These are phyloP conservation scores for Pseudozyma pruni DNA, from an alignment of 1,284 basidiomycete species.

Conservation along the genomic window DNA sequence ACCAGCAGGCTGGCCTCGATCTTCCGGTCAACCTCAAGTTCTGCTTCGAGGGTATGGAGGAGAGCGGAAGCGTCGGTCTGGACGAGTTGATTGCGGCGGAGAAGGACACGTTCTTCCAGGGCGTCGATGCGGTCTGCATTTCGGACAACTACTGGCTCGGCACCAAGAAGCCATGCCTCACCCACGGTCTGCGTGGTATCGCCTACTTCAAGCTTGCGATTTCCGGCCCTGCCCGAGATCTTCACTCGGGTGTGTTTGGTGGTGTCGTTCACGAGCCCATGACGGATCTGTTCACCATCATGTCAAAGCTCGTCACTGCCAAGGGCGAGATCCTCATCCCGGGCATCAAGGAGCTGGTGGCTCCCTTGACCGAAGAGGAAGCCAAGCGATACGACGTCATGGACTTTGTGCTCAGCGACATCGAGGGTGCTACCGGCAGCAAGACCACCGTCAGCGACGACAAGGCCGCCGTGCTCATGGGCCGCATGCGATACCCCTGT, in stretches of 20 bases:
- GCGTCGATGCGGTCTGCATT: slow-evolving; percentile 94
- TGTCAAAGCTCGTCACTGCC: slow-evolving; percentile 82
- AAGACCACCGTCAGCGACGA: slow-evolving; percentile 81
- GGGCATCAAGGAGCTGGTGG: slow-evolving; percentile 89
- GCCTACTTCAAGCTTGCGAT: slow-evolving; percentile 88
- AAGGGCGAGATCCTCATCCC: slow-evolving; percentile 88
- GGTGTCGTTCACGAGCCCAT: slow-evolving; percentile 71
- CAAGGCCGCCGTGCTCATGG: slow-evolving; percentile 88
- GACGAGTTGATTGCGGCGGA: slow-evolving; percentile 88
- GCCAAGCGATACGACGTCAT: slow-evolving; percentile 71
- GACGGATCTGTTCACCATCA: slow-evolving; percentile 74
- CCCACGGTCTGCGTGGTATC: slow-evolving; percentile 76
- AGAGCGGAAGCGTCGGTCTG: slow-evolving; percentile 90
- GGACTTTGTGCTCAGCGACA: slow-evolving; percentile 73
- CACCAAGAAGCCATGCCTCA: slow-evolving; percentile 68
- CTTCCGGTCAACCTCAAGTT: slow-evolving; percentile 93
- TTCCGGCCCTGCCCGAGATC: slow-evolving; percentile 84
- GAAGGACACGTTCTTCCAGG: slow-evolving; percentile 84
- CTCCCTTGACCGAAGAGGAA: slow-evolving; percentile 81
- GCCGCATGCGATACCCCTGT: slow-evolving; percentile 78
- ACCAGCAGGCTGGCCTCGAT: slow-evolving; percentile 76
- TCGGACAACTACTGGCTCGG: slow-evolving; percentile 70
- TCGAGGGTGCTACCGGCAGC: slow-evolving; percentile 83
- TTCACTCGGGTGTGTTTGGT: slow-evolving; percentile 80
- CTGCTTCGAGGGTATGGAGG: slow-evolving; percentile 98